Conservation (phyloP, 257 asterid species). For the Cruciata laevipes region DNA sequence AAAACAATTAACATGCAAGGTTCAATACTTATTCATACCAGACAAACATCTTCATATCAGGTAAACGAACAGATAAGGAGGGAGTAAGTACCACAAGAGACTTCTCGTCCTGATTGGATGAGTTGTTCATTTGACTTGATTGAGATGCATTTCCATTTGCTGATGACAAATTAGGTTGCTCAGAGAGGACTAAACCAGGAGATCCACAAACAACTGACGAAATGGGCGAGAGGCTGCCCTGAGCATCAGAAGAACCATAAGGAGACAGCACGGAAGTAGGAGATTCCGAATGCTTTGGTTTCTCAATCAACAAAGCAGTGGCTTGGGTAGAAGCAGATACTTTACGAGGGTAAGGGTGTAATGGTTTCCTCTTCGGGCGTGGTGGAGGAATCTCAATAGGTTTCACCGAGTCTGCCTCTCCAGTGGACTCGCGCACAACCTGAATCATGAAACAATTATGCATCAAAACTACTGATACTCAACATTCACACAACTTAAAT, state of each 20-base stretch:
- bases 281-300: conserved; percentile 32
- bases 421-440: conserved; percentile 67
- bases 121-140: conserved; percentile 30
- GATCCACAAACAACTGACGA: conserved; percentile 35
- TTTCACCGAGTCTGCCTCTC: conserved; percentile 42
- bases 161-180: conserved; percentile 19
- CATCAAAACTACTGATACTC: conserved; percentile 13
- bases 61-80: neutral
- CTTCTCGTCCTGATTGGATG: conserved; percentile 38
- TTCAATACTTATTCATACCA: neutral
- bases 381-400: conserved; percentile 94
- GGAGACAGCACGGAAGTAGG: conserved; percentile 72
- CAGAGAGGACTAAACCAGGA: conserved; percentile 19
- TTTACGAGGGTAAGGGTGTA: conserved; percentile 97
- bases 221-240: conserved; percentile 40
- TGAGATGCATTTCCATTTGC: conserved; percentile 30
- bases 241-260: conserved; percentile 54
- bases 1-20: conserved; percentile 1
- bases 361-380: conserved; percentile 88
- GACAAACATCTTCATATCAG: neutral
- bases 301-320: conserved; percentile 31
- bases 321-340: conserved; percentile 28
- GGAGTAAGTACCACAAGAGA: conserved; percentile 36
- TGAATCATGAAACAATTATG: conserved; percentile 20
- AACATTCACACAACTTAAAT: conserved; percentile 47